Evolutionary conservation across 495 filamentous ascomycete species (phyloP).

Genomic region (Echria macrotheca): DNA sequence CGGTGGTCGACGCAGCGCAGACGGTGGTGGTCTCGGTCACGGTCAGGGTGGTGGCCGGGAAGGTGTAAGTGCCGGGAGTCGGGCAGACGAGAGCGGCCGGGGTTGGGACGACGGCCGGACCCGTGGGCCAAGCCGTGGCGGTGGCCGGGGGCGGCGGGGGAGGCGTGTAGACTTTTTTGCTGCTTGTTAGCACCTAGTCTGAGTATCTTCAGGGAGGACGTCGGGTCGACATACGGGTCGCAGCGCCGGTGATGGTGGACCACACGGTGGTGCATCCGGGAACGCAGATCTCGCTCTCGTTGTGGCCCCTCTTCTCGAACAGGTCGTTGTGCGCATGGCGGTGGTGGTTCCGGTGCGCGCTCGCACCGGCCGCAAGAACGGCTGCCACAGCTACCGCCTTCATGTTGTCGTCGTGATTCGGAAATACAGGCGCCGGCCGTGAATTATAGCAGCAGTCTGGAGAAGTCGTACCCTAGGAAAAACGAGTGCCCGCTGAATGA

Average conservation of each 20-base stretch:
- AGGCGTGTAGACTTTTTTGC: slow-evolving; percentile 24
- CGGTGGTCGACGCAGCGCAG: slow-evolving; percentile 57
- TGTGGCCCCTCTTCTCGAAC: slow-evolving; percentile 47
- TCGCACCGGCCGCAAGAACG: slow-evolving; percentile 60
- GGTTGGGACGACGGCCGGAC: slow-evolving; percentile 53
- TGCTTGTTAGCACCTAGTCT: slow-evolving; percentile 1
- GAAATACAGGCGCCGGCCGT: too few species aligned
- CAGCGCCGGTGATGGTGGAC: slow-evolving; percentile 52
- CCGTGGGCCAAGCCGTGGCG: slow-evolving; percentile 23
- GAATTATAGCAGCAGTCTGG: too few species aligned
- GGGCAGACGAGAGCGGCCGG: slow-evolving; percentile 61
- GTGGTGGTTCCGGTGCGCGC: slow-evolving; percentile 49
- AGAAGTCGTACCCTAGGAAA: slow-evolving; percentile 20
- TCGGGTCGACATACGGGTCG: slow-evolving; percentile 47
- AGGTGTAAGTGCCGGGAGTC: slow-evolving; percentile 71
- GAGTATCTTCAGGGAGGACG: neutral
- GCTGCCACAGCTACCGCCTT: slow-evolving; percentile 61
- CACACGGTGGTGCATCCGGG: slow-evolving; percentile 67
- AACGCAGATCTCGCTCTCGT: slow-evolving; percentile 37
- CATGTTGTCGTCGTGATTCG: slow-evolving; percentile 42
- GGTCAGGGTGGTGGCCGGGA: slow-evolving; percentile 69
- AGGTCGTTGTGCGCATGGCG: slow-evolving; percentile 55
- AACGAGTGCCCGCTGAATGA: slow-evolving; percentile 95
- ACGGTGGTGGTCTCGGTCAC: slow-evolving; percentile 62
- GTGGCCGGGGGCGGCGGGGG: slow-evolving; percentile 34